These are phyloP conservation scores for Kwoniella sp. DNA, from an alignment of 768 basidiomycete genomes.

Conservation along the genomic window DNA sequence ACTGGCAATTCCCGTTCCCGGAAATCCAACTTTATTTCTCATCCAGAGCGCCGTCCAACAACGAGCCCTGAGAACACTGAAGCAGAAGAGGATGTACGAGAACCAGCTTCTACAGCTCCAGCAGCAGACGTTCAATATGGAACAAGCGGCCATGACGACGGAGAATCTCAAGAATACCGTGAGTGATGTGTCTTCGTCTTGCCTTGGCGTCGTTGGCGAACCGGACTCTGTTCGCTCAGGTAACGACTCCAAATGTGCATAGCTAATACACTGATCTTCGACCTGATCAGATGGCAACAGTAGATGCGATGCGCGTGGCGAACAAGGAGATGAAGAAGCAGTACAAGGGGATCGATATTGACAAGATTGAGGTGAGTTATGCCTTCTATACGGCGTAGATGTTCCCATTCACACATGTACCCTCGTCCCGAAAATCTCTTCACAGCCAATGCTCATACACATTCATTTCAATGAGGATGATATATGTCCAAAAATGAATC, in stretches of 20 bases:
- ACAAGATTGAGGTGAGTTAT: slow-evolving; percentile 87
- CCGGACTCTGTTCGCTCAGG: too few species aligned
- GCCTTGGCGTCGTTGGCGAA: too few species aligned
- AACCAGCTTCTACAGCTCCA: slow-evolving; percentile 82
- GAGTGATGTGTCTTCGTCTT: slow-evolving; percentile 7
- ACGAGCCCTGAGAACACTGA: slow-evolving; percentile 86
- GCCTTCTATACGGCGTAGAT: background rate
- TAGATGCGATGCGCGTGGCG: slow-evolving; percentile 91
- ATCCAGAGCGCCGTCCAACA: slow-evolving; percentile 76
- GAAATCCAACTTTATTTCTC: too few species aligned
- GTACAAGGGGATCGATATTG: slow-evolving; percentile 94
- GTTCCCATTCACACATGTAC: too few species aligned
- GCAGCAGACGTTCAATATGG: slow-evolving; percentile 98
- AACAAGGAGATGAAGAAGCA: slow-evolving; percentile 97
- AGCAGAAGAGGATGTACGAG: slow-evolving; percentile 91
- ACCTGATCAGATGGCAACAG: slow-evolving; percentile 74
- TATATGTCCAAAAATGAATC: too few species aligned
- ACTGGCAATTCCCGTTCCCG: too few species aligned
- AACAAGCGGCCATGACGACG: slow-evolving; percentile 90
- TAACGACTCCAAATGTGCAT: too few species aligned
- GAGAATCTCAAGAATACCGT: slow-evolving; percentile 92
- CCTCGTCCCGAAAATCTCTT: too few species aligned
- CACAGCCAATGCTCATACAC: too few species aligned
- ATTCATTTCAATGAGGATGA: too few species aligned
- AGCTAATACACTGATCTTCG: background rate